phyloP scores from a whole-genome alignment of 1,284 basidiomycete genomes.

The Microbotryum scabiosae region DNA sequence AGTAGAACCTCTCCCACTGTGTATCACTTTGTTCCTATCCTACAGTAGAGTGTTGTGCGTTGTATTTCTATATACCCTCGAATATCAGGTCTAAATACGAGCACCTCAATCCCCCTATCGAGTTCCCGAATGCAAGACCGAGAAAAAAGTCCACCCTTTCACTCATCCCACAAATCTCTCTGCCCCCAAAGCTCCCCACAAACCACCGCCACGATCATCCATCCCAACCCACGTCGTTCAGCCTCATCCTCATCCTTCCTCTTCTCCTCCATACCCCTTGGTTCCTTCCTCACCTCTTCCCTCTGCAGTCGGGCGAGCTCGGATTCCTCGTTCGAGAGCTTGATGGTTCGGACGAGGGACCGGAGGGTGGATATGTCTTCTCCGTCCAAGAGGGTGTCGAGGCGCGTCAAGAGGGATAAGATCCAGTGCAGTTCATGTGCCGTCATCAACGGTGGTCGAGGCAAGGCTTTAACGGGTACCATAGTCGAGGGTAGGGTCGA shows the following conservation, averaged over 20 bases:
- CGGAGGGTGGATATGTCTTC: slow-evolving; percentile 72
- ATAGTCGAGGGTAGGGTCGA: not conserved
- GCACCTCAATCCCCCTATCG: too few relatives aligned
- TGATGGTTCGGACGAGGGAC: slow-evolving; percentile 63
- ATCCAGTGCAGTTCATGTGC: slow-evolving; percentile 71
- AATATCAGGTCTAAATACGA: too few relatives aligned
- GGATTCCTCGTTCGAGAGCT: slow-evolving; percentile 46
- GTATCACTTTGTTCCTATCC: too few relatives aligned
- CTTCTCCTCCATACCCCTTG: slow-evolving; percentile 27
- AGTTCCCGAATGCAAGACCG: too few relatives aligned
- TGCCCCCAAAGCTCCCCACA: slow-evolving; percentile 69
- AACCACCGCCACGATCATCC: slow-evolving; percentile 69
- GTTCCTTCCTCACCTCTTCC: slow-evolving; percentile 27
- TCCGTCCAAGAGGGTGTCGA: slow-evolving; percentile 62
- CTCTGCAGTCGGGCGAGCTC: slow-evolving; percentile 20
- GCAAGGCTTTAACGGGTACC: not conserved
- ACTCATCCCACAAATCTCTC: slow-evolving; percentile 69
- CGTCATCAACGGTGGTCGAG: slow-evolving; percentile 47
- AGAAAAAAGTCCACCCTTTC: too few relatives aligned
- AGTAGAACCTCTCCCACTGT: too few relatives aligned
- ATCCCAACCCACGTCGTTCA: slow-evolving; percentile 58
- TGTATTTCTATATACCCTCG: too few relatives aligned
- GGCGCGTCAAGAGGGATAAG: slow-evolving; percentile 63
- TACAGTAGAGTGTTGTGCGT: too few relatives aligned
- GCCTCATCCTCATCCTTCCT: slow-evolving; percentile 19